A percentile compares a stretch with the other conserved stretches of the same genome.
Conservation (phyloP, 2,329 filamentous ascomycete genomes). For the Cladosporium sp. region DNA sequence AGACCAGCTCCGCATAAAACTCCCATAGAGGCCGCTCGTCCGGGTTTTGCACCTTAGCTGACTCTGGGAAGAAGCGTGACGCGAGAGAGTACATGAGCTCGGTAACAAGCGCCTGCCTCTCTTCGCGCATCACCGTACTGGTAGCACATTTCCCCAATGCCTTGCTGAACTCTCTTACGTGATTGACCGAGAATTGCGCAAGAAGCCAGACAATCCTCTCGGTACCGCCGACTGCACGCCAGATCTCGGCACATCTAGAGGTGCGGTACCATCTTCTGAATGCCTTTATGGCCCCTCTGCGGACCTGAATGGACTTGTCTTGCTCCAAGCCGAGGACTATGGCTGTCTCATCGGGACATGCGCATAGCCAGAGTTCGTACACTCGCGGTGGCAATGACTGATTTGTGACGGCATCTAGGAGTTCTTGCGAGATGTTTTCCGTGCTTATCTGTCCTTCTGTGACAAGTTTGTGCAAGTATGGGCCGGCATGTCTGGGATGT, state of each 20-base stretch:
- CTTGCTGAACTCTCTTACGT: conserved; percentile 26
- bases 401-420: conserved; percentile 21
- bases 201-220: conserved; percentile 25
- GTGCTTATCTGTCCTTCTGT: not conserved
- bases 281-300: conserved; percentile 22
- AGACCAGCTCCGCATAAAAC: conserved; percentile 21
- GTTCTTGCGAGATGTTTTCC: conserved; percentile 21
- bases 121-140: conserved; percentile 8
- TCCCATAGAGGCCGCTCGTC: conserved; percentile 24
- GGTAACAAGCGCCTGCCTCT: conserved; percentile 19
- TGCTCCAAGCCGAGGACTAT: conserved; percentile 22
- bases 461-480: not conserved
- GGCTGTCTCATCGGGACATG: conserved; percentile 21
- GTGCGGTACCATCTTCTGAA: conserved; percentile 23
- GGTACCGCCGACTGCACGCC: conserved; percentile 24
- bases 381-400: conserved; percentile 26
- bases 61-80: conserved; percentile 18
- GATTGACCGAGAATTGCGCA: conserved; percentile 23
- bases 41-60: conserved; percentile 16
- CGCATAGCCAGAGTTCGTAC: conserved; percentile 25
- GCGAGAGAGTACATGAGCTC: conserved; percentile 24
- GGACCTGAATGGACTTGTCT: conserved; percentile 18
- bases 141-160: conserved; percentile 20
- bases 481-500: conserved; percentile 2
- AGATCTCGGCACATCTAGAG: conserved; percentile 19